These are phyloP conservation scores for Lophiotrema nucula DNA, from an alignment of 495 filamentous ascomycete genomes.

Conservation along the genomic window DNA sequence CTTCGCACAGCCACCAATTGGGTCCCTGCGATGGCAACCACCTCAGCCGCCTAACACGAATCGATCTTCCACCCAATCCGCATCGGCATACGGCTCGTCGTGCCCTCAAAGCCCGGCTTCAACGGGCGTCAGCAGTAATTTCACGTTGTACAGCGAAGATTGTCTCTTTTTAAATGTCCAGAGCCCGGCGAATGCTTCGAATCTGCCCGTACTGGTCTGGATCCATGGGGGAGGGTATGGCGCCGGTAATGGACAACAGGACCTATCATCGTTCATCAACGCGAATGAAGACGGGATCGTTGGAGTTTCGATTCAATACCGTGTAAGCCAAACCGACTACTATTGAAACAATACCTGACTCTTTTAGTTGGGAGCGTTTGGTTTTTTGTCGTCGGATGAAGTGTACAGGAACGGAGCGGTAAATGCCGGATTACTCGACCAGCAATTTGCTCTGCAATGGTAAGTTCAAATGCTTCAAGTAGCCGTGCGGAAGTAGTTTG, in stretches of 20 bases:
- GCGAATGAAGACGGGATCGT: constrained; percentile 38
- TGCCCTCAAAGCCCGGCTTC: constrained; percentile 7
- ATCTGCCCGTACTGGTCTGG: constrained; percentile 36
- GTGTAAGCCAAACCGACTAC: constrained; percentile 23
- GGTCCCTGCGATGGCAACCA: constrained; percentile 34
- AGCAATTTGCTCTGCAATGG: constrained; percentile 9
- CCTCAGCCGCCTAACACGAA: constrained; percentile 32
- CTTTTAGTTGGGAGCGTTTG: constrained; percentile 13
- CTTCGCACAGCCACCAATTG: constrained; percentile 20
- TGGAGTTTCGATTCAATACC: constrained; percentile 38
- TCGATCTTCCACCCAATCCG: constrained; percentile 16
- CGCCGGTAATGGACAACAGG: constrained; percentile 27
- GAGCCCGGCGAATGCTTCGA: constrained; percentile 10
- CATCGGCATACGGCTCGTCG: background rate
- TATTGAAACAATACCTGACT: background rate
- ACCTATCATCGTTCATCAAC: constrained; percentile 33
- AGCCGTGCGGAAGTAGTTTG: background rate
- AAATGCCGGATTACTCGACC: constrained; percentile 25
- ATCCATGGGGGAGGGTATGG: constrained; percentile 42
- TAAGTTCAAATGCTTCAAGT: background rate
- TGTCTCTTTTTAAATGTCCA: constrained; percentile 37
- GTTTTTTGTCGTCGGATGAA: constrained; percentile 28
- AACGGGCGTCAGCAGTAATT: background rate
- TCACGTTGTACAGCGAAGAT: constrained; percentile 28
- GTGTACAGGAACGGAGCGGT: constrained; percentile 37